Evolutionary conservation across 306 rosid species (phyloP).

Genomic region (cucumber (Cucumis sativus)): Cucumber_9930_V3 NC_026657.2:40164501-40165000

Average conservation of each 20-base stretch:
- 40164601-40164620: conserved; percentile 1
- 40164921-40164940: conserved; percentile 93
- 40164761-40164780: background rate
- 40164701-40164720: background rate
- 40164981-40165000: background rate
- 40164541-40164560: conserved; percentile 9
- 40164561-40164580: conserved; percentile 8
- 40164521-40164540: too few species aligned
- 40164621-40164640: too few species aligned
- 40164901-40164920: conserved; percentile 88
- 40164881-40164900: conserved; percentile 90
- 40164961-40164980: background rate
- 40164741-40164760: background rate
- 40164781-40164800: background rate
- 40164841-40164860: conserved; percentile 22
- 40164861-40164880: conserved; percentile 74
- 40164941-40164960: conserved; percentile 98
- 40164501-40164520: too few species aligned
- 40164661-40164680: background rate
- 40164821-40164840: background rate
- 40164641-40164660: background rate
- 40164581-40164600: conserved; percentile 6
- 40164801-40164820: background rate
- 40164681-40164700: background rate
- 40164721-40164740: background rate